Evolutionary conservation across 352 stramenopile species (phyloP), one percentile per base, ranked within the genome.

Genomic region (Phytophthora tubulina): DNA sequence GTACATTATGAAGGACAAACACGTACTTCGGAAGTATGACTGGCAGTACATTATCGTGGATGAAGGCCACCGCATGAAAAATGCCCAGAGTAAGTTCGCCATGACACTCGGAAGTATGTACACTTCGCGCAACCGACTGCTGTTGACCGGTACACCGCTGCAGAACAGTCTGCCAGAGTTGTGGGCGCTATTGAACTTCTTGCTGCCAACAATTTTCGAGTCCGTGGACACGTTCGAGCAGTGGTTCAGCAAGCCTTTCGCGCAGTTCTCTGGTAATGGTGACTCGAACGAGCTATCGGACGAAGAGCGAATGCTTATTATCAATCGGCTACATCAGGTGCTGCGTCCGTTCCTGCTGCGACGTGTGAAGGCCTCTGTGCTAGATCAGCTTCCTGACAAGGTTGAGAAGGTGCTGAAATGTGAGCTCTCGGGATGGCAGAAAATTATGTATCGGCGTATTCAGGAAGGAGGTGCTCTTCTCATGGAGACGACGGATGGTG

Each of bases 91-190:
- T 50, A 97, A 97, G 68, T 96, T 97, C 49, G 86, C 88, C 6
- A 94, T 93, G 88, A 96, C 88, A 31, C 77, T 97, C 2, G 86
- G 87, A 30, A 89, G 80, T 32, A 76, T 96, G 70, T 95, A 96
- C 77, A 93, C 84, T 14, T 94, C 85, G 7, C 84, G 88, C 33
- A 94, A 94, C 41, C 90, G 96, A 41, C 80, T 99, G 7, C 73
- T 99, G 13, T 94, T 99, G 78, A 99, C 98, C 11, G 98, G 98
- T 51, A 99, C 98, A 1, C 98, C 98, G 10, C 85, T 99, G 11
- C 98, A 99, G 72, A 99, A 99, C 79, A 99, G 96, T 69, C 72
- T 99, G 5, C 94, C 97, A 11, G 94, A 98, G 77, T 79, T 98
- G 2, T 98, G 92, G 92, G 89, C 94, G 10, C 73, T 98, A 21